Evolutionary conservation across 495 filamentous ascomycete species (phyloP).

Genomic region (Aspergillus steynii): DNA sequence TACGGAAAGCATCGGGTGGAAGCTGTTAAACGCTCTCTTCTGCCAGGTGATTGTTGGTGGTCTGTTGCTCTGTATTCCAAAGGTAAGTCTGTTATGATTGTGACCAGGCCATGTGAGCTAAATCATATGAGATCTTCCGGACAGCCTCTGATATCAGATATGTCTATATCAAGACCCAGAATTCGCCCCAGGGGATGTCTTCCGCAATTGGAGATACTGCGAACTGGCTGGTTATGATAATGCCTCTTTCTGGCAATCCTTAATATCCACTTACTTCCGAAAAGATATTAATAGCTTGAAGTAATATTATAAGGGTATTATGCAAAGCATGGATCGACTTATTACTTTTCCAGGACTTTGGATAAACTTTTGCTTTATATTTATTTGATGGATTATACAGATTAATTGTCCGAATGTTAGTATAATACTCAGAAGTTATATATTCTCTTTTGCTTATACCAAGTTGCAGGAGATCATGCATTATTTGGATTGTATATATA

Average conservation of each 20-base stretch:
- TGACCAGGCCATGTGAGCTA: neutral
- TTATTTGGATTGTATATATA: neutral
- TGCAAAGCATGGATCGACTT: slow-evolving; percentile 1
- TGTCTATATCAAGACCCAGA: neutral
- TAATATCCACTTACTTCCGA: neutral
- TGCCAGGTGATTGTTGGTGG: slow-evolving; percentile 1
- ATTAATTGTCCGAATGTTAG: slow-evolving; percentile 1
- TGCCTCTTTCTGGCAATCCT: slow-evolving; percentile 2
- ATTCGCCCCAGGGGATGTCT: neutral
- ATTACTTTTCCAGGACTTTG: slow-evolving; percentile 1
- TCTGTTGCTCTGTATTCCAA: neutral
- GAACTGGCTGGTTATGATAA: neutral
- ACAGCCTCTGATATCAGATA: neutral
- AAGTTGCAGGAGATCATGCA: neutral
- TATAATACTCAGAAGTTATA: neutral
- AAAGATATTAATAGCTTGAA: neutral
- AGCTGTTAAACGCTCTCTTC: neutral
- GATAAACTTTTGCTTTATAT: neutral
- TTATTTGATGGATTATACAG: neutral
- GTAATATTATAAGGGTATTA: neutral
- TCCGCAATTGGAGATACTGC: slow-evolving; percentile 1
- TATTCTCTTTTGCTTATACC: neutral
- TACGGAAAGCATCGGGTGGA: slow-evolving; percentile 1
- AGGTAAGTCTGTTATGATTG: neutral
- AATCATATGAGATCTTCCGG: neutral